Base-by-base conservation (phyloP, 306 rosid species). In the Oemleria cerasiformis region DNA sequence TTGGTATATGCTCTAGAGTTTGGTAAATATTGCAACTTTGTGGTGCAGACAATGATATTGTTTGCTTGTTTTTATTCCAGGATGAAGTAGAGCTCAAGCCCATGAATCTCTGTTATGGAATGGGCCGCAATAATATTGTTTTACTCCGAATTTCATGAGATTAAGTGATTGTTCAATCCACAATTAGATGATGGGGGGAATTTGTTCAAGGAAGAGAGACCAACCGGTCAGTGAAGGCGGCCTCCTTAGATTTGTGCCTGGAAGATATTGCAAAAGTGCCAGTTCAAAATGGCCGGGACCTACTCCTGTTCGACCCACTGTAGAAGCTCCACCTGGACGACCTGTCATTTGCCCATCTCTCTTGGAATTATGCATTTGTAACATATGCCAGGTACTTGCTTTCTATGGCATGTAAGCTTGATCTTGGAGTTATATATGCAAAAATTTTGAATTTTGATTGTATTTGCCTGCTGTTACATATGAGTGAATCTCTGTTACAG, bases 171-270 rank as follows among this genome's bases (percentile, higher is more conserved):
- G 42, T 67, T 41, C 21, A 41, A 12, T 51, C 14, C 38, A 19
- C n/a, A 45, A 9, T 61, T 49, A 21, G 67, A 78, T 66, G 36
- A 88, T 88, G 95, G 95, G 95, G 69, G 85, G 95, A 48, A 77
- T 88, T 15, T 88, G 91, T 65, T 88, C 95, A 9, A 82, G 91
- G 71, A 88, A 88, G 86, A 83, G 91, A 80, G 78, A 78, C 71
- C 90, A 82, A 44, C 85, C 80, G 45, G 85, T 84, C 19, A 13
- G 63, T 0, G 89, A 86, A 68, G 82, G 78, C 59, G 85, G 47
- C 40, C 44, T 72, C 3, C 65, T 65, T 6, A 74, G 82, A 20
- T 84, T 48, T 7, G 74, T 73, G 43, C 73, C 88, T 0, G 72
- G 83, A 53, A 86, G 89, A 56, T 86, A 78, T 63, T 57, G 60